Percentiles rank a stretch among this genome's conserved stretches.
Evolutionary conservation across 495 filamentous ascomycete genomes (phyloP).

Genomic region (Xylaria flabelliformis): DNA sequence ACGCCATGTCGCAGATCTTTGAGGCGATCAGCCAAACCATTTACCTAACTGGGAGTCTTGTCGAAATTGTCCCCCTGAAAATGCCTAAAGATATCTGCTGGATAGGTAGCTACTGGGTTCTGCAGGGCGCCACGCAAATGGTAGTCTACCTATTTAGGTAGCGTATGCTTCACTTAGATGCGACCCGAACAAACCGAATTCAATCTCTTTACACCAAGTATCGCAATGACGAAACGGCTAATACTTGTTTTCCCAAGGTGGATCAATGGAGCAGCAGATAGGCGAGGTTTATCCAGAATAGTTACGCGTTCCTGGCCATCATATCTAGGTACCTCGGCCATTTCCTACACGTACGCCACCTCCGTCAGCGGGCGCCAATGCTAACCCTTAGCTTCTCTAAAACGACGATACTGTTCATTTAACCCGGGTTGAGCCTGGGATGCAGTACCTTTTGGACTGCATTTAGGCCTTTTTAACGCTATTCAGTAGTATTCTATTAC

Average conservation of each 20-base stretch:
- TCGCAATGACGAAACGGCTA: neutral
- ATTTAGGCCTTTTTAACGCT: no score
- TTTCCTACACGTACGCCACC: no score
- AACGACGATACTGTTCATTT: no score
- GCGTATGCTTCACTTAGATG: neutral
- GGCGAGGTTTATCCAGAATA: neutral
- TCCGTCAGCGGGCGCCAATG: no score
- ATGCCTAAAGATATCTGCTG: neutral
- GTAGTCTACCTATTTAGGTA: no score
- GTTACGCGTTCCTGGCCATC: neutral
- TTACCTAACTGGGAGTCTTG: slow-evolving; percentile 1
- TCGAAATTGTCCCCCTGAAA: neutral
- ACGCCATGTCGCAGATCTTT: slow-evolving; percentile 14
- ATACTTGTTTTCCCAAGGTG: neutral
- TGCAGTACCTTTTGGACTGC: no score
- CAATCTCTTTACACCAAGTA: neutral
- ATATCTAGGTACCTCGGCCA: no score
- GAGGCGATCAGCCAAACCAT: slow-evolving; percentile 20
- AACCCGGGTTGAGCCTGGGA: no score
- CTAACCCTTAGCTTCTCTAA: no score
- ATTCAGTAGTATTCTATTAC: no score
- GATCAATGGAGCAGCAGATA: slow-evolving; percentile 12
- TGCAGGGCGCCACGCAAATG: neutral
- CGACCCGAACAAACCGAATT: slow-evolving; percentile 11
- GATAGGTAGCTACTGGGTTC: neutral